A percentile compares a stretch with the other conserved stretches of the same genome.
Evolutionary conservation across 106 monocot genomes (phyloP).

Genomic region (Apostasia ramifera): DNA sequence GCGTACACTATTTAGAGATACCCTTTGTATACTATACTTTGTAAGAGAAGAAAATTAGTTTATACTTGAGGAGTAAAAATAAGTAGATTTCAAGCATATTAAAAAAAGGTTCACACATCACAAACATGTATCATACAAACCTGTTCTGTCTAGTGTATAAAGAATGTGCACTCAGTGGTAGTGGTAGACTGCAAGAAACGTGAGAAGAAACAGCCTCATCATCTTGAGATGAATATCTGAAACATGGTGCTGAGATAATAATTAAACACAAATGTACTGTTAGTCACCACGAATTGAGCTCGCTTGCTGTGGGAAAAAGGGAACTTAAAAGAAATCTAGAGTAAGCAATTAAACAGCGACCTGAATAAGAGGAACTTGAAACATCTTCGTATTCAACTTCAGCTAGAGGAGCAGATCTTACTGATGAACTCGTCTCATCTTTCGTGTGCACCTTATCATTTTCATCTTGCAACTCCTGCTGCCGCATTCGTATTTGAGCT

Average conservation of each 20-base stretch:
- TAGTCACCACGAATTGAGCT: background rate
- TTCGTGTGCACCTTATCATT: constrained; percentile 52
- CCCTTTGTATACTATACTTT: too few relatives aligned
- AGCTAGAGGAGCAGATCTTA: constrained; percentile 11
- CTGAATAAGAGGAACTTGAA: constrained; percentile 26
- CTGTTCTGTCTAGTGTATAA: constrained; percentile 26
- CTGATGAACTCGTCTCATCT: constrained; percentile 32
- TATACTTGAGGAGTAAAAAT: too few relatives aligned
- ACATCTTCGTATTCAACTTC: constrained; percentile 39
- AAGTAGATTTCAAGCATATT: too few relatives aligned
- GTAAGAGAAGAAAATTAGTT: too few relatives aligned
- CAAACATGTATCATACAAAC: constrained; percentile 4
- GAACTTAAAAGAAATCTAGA: background rate
- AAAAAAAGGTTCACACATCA: too few relatives aligned
- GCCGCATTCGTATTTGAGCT: constrained; percentile 80
- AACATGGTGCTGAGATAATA: constrained; percentile 22
- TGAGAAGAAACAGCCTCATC: constrained; percentile 24
- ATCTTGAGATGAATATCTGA: constrained; percentile 19
- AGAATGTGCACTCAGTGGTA: constrained; percentile 9
- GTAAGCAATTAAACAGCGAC: constrained; percentile 7
- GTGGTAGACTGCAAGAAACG: constrained; percentile 10
- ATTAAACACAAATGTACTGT: background rate
- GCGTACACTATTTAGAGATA: too few relatives aligned
- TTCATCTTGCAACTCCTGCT: constrained; percentile 55
- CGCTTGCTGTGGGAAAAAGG: too few relatives aligned